Evolutionary conservation across 1,139 yeast genomes (phyloP), one percentile per base, ranked within the genome.

Genomic region (Spathaspora sp.): DNA sequence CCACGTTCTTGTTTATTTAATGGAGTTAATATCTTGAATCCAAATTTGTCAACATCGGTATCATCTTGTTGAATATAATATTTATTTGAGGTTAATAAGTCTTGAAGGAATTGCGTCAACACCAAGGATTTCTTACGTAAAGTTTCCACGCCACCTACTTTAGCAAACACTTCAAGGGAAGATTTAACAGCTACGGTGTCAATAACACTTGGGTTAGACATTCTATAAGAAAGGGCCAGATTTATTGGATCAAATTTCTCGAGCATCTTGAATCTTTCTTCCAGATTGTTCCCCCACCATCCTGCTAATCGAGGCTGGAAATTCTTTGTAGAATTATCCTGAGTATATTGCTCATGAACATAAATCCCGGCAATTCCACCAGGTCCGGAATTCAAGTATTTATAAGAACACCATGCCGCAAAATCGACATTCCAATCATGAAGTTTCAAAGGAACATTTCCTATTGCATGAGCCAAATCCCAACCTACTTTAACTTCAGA

Each of bases 391-490:
- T 91, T 91, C 55, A 91, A 68, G 61, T 91, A 91, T 64, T 91
- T 91, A 72, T 91, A 91, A 2, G 95, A 84, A 62, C 98, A 91
- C 89, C 96, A 91, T 13, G 82, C 89, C 0, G 97, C 98, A 70
- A 91, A 90, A 64, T 91, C 98, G 1, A 88, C 95, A 44, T 76
- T 70, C 97, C 97, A 90, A 43, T 86, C 89, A 60, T 91, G 97
- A 43, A 91, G 68, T 43, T 76, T 57, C 45, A 91, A 65, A 1
- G 83, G 84, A 1, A 89, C 93, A 61, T 91, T 91, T 1, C 97
- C 98, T 1, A 76, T 95, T 0, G 96, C 97, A 63, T 91, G 98
- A 0, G 98, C 98, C 56, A 91, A 74, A 63, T 91, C 98, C 97
- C 97, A 91, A 0, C 97, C 97, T 7, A 89, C 93, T 2, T 76